These are phyloP conservation scores for Zymoseptoria pseudotritici DNA, from an alignment of 2,329 filamentous ascomycete genomes.

Conservation along the genomic window DNA sequence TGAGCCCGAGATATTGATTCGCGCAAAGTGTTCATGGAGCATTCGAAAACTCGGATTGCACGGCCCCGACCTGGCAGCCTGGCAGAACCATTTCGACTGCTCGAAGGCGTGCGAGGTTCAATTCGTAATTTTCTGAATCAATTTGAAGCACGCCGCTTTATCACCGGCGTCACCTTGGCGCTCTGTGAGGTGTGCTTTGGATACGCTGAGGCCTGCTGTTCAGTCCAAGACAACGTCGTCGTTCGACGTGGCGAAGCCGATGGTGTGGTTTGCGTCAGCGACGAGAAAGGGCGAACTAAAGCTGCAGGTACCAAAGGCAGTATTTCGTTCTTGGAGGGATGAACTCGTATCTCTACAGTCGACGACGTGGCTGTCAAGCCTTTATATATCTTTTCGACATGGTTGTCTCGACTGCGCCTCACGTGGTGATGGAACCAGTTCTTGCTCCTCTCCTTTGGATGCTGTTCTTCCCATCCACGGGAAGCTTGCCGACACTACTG, in stretches of 20 bases:
- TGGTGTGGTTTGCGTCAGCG: neutral
- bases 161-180: neutral
- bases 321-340: neutral
- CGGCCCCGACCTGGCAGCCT: too few species aligned
- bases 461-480: neutral
- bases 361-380: neutral
- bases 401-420: neutral
- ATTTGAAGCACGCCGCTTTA: neutral
- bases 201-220: neutral
- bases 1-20: neutral
- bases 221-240: neutral
- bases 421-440: neutral
- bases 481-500: neutral
- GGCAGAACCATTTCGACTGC: too few species aligned
- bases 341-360: neutral
- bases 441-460: neutral
- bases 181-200: neutral
- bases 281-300: neutral
- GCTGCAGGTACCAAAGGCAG: neutral
- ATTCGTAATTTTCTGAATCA: neutral
- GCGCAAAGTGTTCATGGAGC: neutral
- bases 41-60: too few species aligned
- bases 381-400: neutral
- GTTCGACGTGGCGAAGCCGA: neutral
- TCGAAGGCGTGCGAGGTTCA: too few species aligned